phyloP scores from a whole-genome alignment of 169 alveolate genomes.

The Cryptosporidium felis region DNA sequence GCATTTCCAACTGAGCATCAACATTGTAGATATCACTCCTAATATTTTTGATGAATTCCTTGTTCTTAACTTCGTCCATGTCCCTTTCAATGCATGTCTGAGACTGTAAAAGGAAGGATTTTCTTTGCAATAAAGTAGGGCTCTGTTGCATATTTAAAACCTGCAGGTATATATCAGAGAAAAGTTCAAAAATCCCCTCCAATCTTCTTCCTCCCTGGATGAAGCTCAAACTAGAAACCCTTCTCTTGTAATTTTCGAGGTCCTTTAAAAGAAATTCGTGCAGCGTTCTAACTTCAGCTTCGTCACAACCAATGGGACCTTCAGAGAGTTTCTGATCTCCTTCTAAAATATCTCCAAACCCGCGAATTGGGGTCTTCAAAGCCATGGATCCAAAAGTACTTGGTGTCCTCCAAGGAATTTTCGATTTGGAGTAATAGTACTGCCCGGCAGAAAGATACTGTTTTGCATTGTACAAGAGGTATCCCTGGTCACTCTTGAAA shows the following conservation, averaged over 20 bases:
- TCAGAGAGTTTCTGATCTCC: too few species aligned
- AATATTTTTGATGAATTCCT: conserved; percentile 9
- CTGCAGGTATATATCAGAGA: conserved; percentile 14
- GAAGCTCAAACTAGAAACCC: conserved; percentile 1
- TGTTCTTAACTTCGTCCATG: conserved; percentile 39
- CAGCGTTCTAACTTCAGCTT: neutral
- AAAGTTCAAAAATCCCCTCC: neutral
- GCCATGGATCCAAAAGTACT: too few species aligned
- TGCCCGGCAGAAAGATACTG: conserved; percentile 65
- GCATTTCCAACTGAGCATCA: conserved; percentile 31
- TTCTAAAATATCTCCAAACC: too few species aligned
- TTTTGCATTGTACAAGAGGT: conserved; percentile 33
- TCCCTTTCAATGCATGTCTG: conserved; percentile 57
- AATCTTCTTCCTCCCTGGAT: conserved; percentile 18
- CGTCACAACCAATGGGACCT: too few species aligned
- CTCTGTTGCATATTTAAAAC: conserved; percentile 35
- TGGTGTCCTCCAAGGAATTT: conserved; percentile 13
- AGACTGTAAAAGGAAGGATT: conserved; percentile 25
- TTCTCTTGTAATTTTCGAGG: neutral
- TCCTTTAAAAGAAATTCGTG: neutral
- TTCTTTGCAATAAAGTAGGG: conserved; percentile 51
- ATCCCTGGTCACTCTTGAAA: conserved; percentile 38
- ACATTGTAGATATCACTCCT: conserved; percentile 28
- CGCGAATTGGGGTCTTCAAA: too few species aligned
- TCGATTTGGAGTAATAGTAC: conserved; percentile 17